These are phyloP conservation scores for Cercophora samala DNA, from an alignment of 495 filamentous ascomycete species.

Conservation along the genomic window DNA sequence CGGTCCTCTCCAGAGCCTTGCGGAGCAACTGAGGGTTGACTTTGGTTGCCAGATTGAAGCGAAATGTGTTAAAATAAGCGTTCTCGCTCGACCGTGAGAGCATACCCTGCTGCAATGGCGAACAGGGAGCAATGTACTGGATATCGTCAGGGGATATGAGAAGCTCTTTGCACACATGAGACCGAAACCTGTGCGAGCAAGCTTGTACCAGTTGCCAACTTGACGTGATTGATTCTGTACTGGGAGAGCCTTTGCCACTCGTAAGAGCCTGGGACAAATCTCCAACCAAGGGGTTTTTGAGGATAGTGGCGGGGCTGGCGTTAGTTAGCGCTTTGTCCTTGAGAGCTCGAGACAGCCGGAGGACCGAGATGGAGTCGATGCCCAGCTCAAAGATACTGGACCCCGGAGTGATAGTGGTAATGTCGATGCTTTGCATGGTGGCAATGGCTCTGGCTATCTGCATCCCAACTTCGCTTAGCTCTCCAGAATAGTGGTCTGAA, in stretches of 20 bases:
- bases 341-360: slow-evolving; percentile 56
- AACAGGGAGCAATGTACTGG: slow-evolving; percentile 70
- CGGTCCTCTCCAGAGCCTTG: slow-evolving; percentile 49
- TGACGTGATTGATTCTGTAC: slow-evolving; percentile 1
- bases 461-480: slow-evolving; percentile 40
- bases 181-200: slow-evolving; percentile 27
- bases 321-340: slow-evolving; percentile 51
- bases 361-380: slow-evolving; percentile 76
- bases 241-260: not conserved
- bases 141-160: slow-evolving; percentile 47
- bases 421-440: slow-evolving; percentile 43
- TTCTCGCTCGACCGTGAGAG: slow-evolving; percentile 57
- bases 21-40: slow-evolving; percentile 45
- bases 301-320: slow-evolving; percentile 60
- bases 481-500: not conserved
- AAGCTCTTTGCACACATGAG: slow-evolving; percentile 45
- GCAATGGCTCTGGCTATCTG: slow-evolving; percentile 53
- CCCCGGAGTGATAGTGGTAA: slow-evolving; percentile 44
- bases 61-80: slow-evolving; percentile 71
- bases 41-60: slow-evolving; percentile 46
- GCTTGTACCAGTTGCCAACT: slow-evolving; percentile 30
- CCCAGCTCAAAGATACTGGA: slow-evolving; percentile 79
- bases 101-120: slow-evolving; percentile 76
- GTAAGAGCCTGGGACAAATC: slow-evolving; percentile 27
- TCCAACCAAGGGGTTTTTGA: slow-evolving; percentile 53